Evolutionary conservation across 768 basidiomycete genomes (phyloP).

Genomic region (Ephemerocybe angulata): DNA sequence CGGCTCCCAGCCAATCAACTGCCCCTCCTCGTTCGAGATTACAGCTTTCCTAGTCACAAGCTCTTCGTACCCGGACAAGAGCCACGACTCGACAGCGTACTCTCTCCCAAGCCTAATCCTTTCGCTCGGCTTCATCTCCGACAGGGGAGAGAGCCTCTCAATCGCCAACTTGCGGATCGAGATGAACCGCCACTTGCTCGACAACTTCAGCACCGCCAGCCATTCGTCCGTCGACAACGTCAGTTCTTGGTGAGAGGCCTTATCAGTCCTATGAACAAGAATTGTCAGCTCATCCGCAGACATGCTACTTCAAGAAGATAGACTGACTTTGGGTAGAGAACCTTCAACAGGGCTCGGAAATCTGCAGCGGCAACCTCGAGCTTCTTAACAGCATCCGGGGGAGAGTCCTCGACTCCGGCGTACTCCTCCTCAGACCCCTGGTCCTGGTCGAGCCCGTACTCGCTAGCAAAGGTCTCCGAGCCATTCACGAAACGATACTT

Average conservation of each 20-base stretch:
- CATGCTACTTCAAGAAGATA: not conserved
- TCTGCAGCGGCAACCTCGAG: not conserved
- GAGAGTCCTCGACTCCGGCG: not conserved
- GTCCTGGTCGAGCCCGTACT: not conserved
- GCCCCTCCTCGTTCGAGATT: too few relatives aligned
- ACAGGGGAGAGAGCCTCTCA: conserved; percentile 15
- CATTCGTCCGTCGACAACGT: conserved; percentile 25
- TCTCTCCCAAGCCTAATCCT: conserved; percentile 27
- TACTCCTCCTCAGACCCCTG: not conserved
- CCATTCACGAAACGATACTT: not conserved
- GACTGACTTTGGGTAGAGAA: not conserved
- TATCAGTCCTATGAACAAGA: not conserved
- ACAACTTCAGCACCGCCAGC: conserved; percentile 36
- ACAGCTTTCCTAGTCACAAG: too few relatives aligned
- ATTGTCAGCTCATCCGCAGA: not conserved
- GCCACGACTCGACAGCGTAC: conserved; percentile 31
- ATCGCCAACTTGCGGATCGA: conserved; percentile 27
- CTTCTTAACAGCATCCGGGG: not conserved
- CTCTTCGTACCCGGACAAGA: conserved; percentile 28
- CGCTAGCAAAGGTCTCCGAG: not conserved
- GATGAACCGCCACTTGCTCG: conserved; percentile 36
- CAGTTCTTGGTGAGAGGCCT: not conserved
- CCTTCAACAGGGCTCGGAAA: not conserved
- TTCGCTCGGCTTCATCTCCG: conserved; percentile 21
- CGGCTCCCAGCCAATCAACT: too few relatives aligned